phyloP scores from a whole-genome alignment of 306 rosid species.

The Hippophae gyantsensis region DNA sequence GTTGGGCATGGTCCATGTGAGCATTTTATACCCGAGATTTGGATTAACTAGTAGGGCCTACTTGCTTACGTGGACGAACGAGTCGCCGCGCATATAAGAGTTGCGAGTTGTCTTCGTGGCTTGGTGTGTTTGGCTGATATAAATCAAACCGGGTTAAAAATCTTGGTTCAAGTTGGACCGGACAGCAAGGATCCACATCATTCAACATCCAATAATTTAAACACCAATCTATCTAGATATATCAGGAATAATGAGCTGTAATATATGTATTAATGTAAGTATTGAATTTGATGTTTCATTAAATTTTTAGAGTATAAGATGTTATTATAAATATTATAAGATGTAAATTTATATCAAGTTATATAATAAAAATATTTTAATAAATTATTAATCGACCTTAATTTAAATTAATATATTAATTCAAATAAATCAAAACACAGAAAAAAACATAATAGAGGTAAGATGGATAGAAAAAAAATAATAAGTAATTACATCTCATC shows the following conservation, averaged over 20 bases:
- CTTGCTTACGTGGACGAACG: conserved; percentile 10
- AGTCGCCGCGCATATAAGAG: conserved; percentile 44
- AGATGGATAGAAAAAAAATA: too few species aligned
- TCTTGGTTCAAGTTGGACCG: conserved; percentile 3
- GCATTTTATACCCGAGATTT: conserved; percentile 15
- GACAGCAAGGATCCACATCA: conserved; percentile 87
- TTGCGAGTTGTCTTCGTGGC: conserved; percentile 20
- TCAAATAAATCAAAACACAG: too few species aligned
- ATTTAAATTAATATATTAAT: too few species aligned
- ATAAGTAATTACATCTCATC: too few species aligned
- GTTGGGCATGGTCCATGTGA: conserved; percentile 5
- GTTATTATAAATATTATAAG: too few species aligned
- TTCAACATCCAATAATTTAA: conserved; percentile 28
- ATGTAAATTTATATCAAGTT: too few species aligned
- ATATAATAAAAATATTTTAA: too few species aligned
- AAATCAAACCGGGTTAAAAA: conserved; percentile 13
- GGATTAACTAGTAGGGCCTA: conserved; percentile 21
- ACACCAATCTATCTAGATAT: conserved; percentile 31
- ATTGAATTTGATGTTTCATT: background rate
- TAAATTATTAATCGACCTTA: too few species aligned
- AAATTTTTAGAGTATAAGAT: too few species aligned
- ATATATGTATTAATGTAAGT: conserved; percentile 8
- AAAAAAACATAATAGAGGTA: too few species aligned
- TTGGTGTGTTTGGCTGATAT: conserved; percentile 2
- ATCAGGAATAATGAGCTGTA: conserved; percentile 19